phyloP scores from a whole-genome alignment of 306 rosid genomes.

The Cucurbita moschata region DNA sequence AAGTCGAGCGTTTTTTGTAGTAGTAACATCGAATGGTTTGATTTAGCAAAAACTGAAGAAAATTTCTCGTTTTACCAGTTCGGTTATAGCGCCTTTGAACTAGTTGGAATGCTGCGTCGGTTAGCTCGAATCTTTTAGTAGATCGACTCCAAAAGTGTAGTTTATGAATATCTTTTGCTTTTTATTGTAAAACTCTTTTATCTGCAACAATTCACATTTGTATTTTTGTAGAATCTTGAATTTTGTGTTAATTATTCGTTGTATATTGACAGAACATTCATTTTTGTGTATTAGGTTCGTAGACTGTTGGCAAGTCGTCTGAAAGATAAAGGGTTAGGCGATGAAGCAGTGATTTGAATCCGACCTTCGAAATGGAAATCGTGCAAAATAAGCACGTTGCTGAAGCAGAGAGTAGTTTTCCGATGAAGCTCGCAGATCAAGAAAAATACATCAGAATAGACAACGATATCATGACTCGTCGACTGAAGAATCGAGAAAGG shows the following conservation, averaged over 20 bases:
- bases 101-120: neutral
- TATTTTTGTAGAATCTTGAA: neutral
- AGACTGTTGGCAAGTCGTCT: neutral
- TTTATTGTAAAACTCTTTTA: neutral
- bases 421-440: conserved; percentile 37
- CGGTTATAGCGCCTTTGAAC: neutral
- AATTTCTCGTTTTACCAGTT: neutral
- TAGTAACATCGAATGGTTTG: neutral
- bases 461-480: conserved; percentile 45
- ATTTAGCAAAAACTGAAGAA: too few species aligned
- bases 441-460: conserved; percentile 26
- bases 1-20: neutral
- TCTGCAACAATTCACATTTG: too few species aligned
- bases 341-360: neutral
- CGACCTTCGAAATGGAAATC: conserved; percentile 37
- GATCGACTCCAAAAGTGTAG: neutral
- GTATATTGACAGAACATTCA: neutral
- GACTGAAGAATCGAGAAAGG: conserved; percentile 79
- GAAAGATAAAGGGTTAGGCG: neutral
- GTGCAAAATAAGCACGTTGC: conserved; percentile 20
- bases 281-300: neutral
- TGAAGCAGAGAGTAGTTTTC: conserved; percentile 29
- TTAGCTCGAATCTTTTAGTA: neutral
- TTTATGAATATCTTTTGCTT: neutral
- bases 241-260: neutral